Base-by-base conservation (phyloP, 2,329 filamentous ascomycete genomes). In the Colletotrichum incanum region DNA sequence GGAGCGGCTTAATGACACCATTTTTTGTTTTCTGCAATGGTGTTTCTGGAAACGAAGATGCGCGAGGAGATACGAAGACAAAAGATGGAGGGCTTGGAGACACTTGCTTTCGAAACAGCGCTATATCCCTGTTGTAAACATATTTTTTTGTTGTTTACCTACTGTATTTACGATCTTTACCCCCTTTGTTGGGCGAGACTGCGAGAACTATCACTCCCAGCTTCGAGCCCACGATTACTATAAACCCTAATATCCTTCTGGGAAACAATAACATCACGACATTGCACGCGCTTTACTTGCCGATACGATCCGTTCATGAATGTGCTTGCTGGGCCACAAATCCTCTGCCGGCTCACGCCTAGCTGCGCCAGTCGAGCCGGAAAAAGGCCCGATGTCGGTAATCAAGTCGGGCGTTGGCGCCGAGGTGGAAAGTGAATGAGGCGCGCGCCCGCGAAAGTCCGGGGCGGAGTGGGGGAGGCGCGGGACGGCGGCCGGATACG, bases 241-340 rank as follows among this genome's bases (percentile, higher is more conserved):
- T 64, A 72, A 61, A 66, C 45, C 66, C 60, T 73, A 73, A 73
- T 73, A 71, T 62, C 47, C 55, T 47, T 31, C 55, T 37, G 16
- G 66, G 60, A 59, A 71, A 47, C 55, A 73, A 73, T 56, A 71
- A 71, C 60, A 73, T 71, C 61, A 65, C 66, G 26, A 34, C 47
- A 50, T 73, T 71, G 71, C 71, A 73, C 71, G 52, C 65, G 43
- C 6, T 16, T 16, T 8, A 2, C 23, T 52, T 28, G 4, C 2
- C 23, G 31, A 12, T 14, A 5, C 20, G 16, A 37, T 16, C 16
- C 11, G 26, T 39, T 26, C 16, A n/a, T n/a, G n/a, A 6, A 4
- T 31, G 28, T 31, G 28, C 28, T 31, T 3, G 28, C 28, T 31
- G 28, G 28, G 28, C 28, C 28, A 31, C 28, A 4, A 31, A 31